phyloP scores from a whole-genome alignment of 192 early-diverging fungal species.

The Coemansia biformis region DNA sequence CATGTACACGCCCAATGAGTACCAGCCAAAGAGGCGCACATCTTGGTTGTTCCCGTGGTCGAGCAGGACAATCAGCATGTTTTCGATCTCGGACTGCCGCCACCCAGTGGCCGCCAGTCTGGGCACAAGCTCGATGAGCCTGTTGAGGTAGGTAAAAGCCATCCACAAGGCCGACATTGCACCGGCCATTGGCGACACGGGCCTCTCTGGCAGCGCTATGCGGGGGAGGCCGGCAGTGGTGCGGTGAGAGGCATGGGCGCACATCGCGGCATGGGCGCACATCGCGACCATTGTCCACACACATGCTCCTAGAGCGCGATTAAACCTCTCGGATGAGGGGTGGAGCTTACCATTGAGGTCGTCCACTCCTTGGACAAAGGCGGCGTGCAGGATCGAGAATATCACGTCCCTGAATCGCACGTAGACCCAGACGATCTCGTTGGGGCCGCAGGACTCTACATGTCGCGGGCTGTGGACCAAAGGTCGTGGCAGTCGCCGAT shows the following conservation, averaged over 20 bases:
- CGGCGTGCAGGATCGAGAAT: constrained; percentile 19
- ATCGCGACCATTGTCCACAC: too few species aligned
- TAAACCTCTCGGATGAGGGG: too few species aligned
- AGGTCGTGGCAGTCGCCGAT: too few species aligned
- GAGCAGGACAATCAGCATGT: constrained; percentile 38
- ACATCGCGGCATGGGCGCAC: too few species aligned
- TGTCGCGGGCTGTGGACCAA: neutral
- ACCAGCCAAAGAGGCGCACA: constrained; percentile 30
- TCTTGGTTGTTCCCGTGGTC: constrained; percentile 48
- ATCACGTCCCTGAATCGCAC: constrained; percentile 22
- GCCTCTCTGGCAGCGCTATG: constrained; percentile 29
- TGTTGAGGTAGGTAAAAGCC: constrained; percentile 19
- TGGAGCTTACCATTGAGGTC: constrained; percentile 35
- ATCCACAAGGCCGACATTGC: constrained; percentile 20
- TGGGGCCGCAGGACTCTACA: constrained; percentile 22
- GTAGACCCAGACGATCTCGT: constrained; percentile 37
- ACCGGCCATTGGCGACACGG: constrained; percentile 20
- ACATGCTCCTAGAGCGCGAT: too few species aligned
- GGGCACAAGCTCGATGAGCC: constrained; percentile 28
- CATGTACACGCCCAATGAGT: constrained; percentile 34
- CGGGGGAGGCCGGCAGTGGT: too few species aligned
- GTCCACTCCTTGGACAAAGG: constrained; percentile 23
- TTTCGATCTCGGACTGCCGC: constrained; percentile 36
- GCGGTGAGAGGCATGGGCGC: neutral
- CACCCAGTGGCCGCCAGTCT: constrained; percentile 30